phyloP scores from a whole-genome alignment of 352 stramenopile genomes.

The Pythium vanterpoolii region DNA sequence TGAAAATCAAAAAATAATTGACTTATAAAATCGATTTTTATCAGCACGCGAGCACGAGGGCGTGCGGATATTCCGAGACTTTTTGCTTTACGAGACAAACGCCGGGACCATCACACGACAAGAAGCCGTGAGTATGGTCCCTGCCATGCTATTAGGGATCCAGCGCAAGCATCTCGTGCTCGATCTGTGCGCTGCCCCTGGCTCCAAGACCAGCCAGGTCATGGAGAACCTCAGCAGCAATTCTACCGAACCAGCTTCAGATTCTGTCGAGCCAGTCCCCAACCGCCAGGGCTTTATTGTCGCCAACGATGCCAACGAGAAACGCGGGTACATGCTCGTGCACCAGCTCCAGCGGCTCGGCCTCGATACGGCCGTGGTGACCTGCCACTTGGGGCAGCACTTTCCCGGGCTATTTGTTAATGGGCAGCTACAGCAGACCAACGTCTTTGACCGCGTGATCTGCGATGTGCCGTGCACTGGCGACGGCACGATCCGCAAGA shows the following conservation, averaged over 20 bases:
- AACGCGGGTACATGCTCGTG: slow-evolving; percentile 96
- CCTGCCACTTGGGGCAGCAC: slow-evolving; percentile 89
- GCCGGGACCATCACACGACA: slow-evolving; percentile 94
- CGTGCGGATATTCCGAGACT: slow-evolving; percentile 89
- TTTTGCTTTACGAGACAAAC: slow-evolving; percentile 89
- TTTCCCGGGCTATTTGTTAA: slow-evolving; percentile 88
- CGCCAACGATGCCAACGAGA: slow-evolving; percentile 95
- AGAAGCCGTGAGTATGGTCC: slow-evolving; percentile 98
- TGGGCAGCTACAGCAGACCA: slow-evolving; percentile 30
- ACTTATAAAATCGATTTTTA: slow-evolving; percentile 1
- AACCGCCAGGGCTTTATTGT: slow-evolving; percentile 86
- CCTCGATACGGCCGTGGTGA: slow-evolving; percentile 87
- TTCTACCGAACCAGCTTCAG: slow-evolving; percentile 12
- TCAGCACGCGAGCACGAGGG: slow-evolving; percentile 46
- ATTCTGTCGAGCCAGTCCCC: slow-evolving; percentile 8
- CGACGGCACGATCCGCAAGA: slow-evolving; percentile 98
- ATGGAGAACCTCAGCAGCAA: slow-evolving; percentile 75
- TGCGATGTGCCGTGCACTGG: slow-evolving; percentile 98
- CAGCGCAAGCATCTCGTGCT: slow-evolving; percentile 77
- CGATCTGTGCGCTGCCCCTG: slow-evolving; percentile 91
- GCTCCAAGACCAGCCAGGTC: slow-evolving; percentile 98
- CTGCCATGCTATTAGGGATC: slow-evolving; percentile 94
- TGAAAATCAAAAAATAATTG: neutral
- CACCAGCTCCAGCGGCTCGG: slow-evolving; percentile 86
- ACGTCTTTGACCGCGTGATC: slow-evolving; percentile 96